Conservation (phyloP, 2,329 filamentous ascomycete genomes). For the Metarhizium sp. region DNA sequence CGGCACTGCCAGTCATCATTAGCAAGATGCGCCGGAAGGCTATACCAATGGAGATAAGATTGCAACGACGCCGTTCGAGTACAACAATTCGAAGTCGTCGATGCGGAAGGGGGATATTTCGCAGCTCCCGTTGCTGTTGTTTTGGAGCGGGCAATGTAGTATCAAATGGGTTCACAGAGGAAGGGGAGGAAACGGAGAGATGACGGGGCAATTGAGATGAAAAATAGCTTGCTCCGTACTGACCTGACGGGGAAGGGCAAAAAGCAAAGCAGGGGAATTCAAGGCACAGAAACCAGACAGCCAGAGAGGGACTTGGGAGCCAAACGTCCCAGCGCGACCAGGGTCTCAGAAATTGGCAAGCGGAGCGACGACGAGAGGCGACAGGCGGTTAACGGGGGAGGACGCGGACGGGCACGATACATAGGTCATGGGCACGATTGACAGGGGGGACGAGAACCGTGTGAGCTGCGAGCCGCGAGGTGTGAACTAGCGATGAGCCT, state of each 20-base stretch:
- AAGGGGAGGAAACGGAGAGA: background rate
- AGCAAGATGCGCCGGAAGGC: background rate
- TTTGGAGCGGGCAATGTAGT: background rate
- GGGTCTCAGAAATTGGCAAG: conserved; percentile 3
- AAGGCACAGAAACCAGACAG: background rate
- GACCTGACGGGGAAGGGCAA: background rate
- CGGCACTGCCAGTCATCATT: conserved; percentile 2
- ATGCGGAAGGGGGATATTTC: background rate
- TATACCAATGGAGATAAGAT: background rate
- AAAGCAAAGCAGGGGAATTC: background rate
- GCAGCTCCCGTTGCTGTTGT: background rate
- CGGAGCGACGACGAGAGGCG: background rate
- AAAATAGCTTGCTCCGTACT: background rate
- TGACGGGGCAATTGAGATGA: background rate
- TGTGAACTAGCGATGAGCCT: too few relatives aligned
- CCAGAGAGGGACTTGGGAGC: background rate
- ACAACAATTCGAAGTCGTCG: background rate
- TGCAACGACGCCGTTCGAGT: background rate
- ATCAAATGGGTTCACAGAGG: background rate
- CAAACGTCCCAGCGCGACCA: background rate
- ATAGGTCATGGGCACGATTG: too few relatives aligned
- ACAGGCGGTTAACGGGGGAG: background rate
- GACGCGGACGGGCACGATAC: too few relatives aligned
- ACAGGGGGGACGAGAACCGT: too few relatives aligned
- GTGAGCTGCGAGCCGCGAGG: too few relatives aligned